phyloP scores from a whole-genome alignment of 2,329 filamentous ascomycete species.

The Ophiostoma angusticollis region DNA sequence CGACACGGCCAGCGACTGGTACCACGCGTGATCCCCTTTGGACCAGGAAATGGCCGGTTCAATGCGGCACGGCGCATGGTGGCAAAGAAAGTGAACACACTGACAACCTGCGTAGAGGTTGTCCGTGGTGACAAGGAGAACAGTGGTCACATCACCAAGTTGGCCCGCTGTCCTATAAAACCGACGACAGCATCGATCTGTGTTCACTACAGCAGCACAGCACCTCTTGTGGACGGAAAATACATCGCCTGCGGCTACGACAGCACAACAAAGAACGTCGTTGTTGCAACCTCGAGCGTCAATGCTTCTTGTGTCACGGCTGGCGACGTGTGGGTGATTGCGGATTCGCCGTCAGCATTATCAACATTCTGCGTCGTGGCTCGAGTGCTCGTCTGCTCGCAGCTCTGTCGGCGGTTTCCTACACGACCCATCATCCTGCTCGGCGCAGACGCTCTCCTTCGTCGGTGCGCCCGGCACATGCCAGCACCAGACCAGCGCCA shows the following conservation, averaged over 20 bases:
- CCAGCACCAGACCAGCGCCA: too few species aligned
- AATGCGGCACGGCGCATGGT: slow-evolving; percentile 27
- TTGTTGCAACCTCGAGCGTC: slow-evolving; percentile 19
- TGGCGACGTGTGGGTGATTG: too few species aligned
- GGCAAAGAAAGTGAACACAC: slow-evolving; percentile 20
- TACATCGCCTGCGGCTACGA: slow-evolving; percentile 25
- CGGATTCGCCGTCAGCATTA: too few species aligned
- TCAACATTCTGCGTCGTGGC: too few species aligned
- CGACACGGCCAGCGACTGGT: slow-evolving; percentile 20
- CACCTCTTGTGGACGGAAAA: slow-evolving; percentile 17
- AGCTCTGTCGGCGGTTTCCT: too few species aligned
- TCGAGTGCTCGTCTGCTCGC: too few species aligned
- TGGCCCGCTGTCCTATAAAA: too few species aligned
- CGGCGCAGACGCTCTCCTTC: too few species aligned
- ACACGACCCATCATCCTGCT: too few species aligned
- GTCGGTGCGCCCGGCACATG: too few species aligned
- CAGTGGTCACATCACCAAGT: not conserved
- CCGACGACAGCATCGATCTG: too few species aligned
- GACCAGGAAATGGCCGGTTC: slow-evolving; percentile 24
- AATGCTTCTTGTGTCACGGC: too few species aligned
- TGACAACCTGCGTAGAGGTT: slow-evolving; percentile 21
- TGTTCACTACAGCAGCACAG: slow-evolving; percentile 26
- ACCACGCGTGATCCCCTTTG: slow-evolving; percentile 27
- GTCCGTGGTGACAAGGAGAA: slow-evolving; percentile 4
- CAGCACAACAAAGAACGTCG: slow-evolving; percentile 14